Base-by-base conservation (phyloP, 805 yeast genomes). In the Starmerella kuoi region DNA sequence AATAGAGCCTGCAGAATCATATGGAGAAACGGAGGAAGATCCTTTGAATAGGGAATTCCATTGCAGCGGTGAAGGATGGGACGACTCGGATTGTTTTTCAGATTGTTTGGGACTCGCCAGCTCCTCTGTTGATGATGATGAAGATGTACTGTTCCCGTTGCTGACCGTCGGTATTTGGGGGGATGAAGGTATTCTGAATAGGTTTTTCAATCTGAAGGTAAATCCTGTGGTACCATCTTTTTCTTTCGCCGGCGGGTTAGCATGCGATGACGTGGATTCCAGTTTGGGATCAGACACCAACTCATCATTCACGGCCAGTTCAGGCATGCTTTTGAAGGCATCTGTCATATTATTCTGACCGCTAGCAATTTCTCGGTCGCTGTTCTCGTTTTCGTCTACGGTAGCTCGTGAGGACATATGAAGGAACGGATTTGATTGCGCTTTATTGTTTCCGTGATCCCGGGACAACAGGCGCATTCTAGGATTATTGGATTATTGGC, bases 151-250 rank as follows among this genome's bases (percentile, higher is more conserved):
- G n/a, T n/a, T n/a, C n/a, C n/a, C n/a, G n/a, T n/a, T n/a, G n/a
- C n/a, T n/a, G n/a, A n/a, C n/a, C n/a, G 39, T 6, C 15, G 8
- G 30, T 17, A 38, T 17, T 3, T 28, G 28, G n/a, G 25, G 36
- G 5, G 17, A 7, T 28, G 36, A 22, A 26, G 44, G 23, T 5
- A 46, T 33, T 11, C 46, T 30, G 35, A 49, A 47, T 20, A 49
- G 20, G 34, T 38, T 47, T n/a, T 37, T 37, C 30, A 49, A 27
- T 25, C 41, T 26, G 28, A 35, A 39, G 4, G 49, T 34, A 20
- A 48, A 36, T 12, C 40, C 37, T 9, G 20, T 14, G 31, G 11
- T 31, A 6, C 6, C 6, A 5, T 31, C 34, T 23, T 31, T 31
- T n/a, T 31, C 34, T 5, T 23, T 11, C 5, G 8, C 20, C 5